Evolutionary conservation across 805 yeast genomes (phyloP).

Genomic region (Brettanomyces custersianus): DNA sequence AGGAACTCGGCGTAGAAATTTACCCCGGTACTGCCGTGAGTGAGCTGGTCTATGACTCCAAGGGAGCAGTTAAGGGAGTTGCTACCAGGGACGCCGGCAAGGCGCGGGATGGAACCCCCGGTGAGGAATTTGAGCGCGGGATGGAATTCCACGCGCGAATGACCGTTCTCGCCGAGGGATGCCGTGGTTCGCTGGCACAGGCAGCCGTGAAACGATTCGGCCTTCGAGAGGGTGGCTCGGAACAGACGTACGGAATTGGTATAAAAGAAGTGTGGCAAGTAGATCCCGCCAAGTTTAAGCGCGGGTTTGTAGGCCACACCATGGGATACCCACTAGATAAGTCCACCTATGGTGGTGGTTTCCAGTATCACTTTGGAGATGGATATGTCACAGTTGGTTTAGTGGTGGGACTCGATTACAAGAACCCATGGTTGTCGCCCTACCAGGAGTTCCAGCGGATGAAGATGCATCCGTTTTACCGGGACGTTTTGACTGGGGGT

Average conservation of each 20-base stretch:
- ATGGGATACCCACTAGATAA: slow-evolving; percentile 78
- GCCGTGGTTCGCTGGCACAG: slow-evolving; percentile 90
- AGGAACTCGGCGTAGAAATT: slow-evolving; percentile 86
- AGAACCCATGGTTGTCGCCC: slow-evolving; percentile 92
- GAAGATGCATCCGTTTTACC: slow-evolving; percentile 86
- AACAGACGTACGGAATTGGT: slow-evolving; percentile 94
- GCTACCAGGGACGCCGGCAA: slow-evolving; percentile 94
- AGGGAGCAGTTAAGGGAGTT: slow-evolving; percentile 69
- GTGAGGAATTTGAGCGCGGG: slow-evolving; percentile 78
- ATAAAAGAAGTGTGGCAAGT: slow-evolving; percentile 98
- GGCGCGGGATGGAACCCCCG: slow-evolving; percentile 64
- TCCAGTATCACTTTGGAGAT: slow-evolving; percentile 94
- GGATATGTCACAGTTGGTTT: slow-evolving; percentile 85
- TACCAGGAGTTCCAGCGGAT: slow-evolving; percentile 91
- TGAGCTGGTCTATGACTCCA: slow-evolving; percentile 58
- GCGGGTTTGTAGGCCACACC: slow-evolving; percentile 78
- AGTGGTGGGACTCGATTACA: slow-evolving; percentile 91
- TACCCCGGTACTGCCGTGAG: slow-evolving; percentile 86
- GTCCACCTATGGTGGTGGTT: slow-evolving; percentile 90
- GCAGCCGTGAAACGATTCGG: slow-evolving; percentile 61
- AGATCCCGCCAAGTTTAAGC: slow-evolving; percentile 65
- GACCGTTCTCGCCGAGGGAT: slow-evolving; percentile 94
- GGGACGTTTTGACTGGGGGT: slow-evolving; percentile 71
- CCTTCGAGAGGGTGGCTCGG: slow-evolving; percentile 53
- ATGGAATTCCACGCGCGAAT: slow-evolving; percentile 92